Percentiles rank a stretch among this genome's conserved stretches.
Evolutionary conservation across 2,329 filamentous ascomycete species (phyloP).

Genomic region (Ophiostoma sp.): DNA sequence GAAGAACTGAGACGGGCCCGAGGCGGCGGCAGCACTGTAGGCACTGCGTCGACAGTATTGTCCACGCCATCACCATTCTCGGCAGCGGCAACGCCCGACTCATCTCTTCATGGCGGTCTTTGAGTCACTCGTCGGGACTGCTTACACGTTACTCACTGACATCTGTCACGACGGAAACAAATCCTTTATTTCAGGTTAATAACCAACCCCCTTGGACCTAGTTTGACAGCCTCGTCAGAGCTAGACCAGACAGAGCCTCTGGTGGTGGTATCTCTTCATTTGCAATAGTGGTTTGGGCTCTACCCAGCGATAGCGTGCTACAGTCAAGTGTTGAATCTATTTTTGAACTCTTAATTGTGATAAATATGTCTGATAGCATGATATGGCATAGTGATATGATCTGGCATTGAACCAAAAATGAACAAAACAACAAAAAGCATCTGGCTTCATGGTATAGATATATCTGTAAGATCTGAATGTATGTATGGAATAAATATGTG

Average conservation of each 20-base stretch:
- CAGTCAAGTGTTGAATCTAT: no score
- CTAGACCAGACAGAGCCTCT: background rate
- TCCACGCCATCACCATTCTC: background rate
- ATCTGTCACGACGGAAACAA: background rate
- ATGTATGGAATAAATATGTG: background rate
- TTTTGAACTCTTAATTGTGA: no score
- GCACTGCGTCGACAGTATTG: background rate
- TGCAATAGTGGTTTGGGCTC: background rate
- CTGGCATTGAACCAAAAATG: background rate
- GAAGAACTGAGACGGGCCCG: background rate
- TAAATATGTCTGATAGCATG: constrained; percentile 1
- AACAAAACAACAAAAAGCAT: background rate
- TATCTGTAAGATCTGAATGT: constrained; percentile 1
- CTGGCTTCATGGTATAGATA: constrained; percentile 10
- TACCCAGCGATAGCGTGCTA: background rate
- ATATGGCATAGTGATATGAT: background rate
- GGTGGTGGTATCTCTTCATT: background rate
- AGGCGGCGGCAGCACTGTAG: background rate
- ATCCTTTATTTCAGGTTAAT: background rate
- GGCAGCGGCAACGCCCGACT: background rate
- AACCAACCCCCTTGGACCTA: background rate
- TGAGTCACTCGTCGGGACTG: background rate
- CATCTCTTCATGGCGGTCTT: background rate
- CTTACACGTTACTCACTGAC: background rate
- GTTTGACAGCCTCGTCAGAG: background rate